Percentiles rank a stretch among this genome's conserved stretches.
These are phyloP conservation scores for Neofusicoccum parvum DNA, from an alignment of 2,329 filamentous ascomycete genomes.

Conservation along the genomic window DNA sequence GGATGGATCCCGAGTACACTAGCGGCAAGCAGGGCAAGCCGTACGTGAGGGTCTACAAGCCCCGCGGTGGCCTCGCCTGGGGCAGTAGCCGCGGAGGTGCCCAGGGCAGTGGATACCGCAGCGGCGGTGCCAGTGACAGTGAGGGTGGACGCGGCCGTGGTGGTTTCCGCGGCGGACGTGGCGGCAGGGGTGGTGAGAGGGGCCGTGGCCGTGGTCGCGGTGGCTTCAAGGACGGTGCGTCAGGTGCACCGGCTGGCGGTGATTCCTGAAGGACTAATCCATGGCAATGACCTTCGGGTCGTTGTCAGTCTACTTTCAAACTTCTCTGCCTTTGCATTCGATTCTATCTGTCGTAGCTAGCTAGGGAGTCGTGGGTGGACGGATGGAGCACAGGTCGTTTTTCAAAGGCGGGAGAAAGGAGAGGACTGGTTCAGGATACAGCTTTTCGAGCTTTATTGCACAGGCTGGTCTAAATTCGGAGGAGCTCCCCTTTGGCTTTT, in stretches of 20 bases:
- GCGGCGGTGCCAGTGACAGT: slow-evolving; percentile 77
- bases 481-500: slow-evolving; percentile 18
- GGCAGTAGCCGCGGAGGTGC: slow-evolving; percentile 66
- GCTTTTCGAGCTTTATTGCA: slow-evolving; percentile 6
- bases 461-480: slow-evolving; percentile 10
- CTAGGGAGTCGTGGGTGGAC: slow-evolving; percentile 16
- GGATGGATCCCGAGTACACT: slow-evolving; percentile 73
- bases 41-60: slow-evolving; percentile 80
- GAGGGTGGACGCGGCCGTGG: slow-evolving; percentile 66
- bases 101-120: slow-evolving; percentile 77
- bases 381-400: slow-evolving; percentile 13
- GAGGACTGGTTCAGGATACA: slow-evolving; percentile 13
- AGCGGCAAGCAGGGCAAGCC: slow-evolving; percentile 77
- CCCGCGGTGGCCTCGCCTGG: slow-evolving; percentile 51
- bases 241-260: slow-evolving; percentile 6
- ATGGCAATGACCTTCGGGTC: not conserved
- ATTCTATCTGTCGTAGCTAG: slow-evolving; percentile 18
- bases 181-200: slow-evolving; percentile 51
- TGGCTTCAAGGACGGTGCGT: slow-evolving; percentile 20
- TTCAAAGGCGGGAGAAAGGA: not conserved
- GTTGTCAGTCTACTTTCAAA: not conserved
- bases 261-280: slow-evolving; percentile 9
- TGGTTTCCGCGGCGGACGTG: slow-evolving; percentile 41
- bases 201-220: slow-evolving; percentile 34
- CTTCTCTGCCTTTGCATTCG: slow-evolving; percentile 18